These are phyloP conservation scores for Zelopaecilomyces penicillatus DNA, from an alignment of 2,329 filamentous ascomycete species.

Conservation along the genomic window DNA sequence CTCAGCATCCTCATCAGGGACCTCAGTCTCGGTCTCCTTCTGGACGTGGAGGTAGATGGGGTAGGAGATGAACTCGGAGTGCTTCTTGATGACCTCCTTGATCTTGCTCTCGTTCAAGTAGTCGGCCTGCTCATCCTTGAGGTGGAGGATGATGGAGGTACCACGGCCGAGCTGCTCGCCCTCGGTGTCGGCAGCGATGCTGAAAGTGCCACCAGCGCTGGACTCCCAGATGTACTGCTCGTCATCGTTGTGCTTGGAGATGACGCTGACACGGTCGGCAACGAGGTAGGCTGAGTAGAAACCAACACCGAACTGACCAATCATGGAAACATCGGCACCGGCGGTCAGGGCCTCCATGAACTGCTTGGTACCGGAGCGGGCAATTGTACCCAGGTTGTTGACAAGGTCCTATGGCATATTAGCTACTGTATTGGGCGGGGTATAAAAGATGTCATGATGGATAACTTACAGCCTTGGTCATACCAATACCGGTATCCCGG, in stretches of 20 bases:
- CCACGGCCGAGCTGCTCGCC: slow-evolving; percentile 86
- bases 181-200: slow-evolving; percentile 80
- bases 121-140: slow-evolving; percentile 98
- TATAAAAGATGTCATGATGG: background rate
- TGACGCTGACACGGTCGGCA: slow-evolving; percentile 87
- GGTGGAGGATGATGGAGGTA: slow-evolving; percentile 95
- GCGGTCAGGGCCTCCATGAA: slow-evolving; percentile 99
- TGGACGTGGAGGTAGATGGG: slow-evolving; percentile 99
- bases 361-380: slow-evolving; percentile 98
- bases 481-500: slow-evolving; percentile 96
- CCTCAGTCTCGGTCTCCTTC: slow-evolving; percentile 99
- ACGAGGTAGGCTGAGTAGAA: slow-evolving; percentile 99
- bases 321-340: slow-evolving; percentile 99
- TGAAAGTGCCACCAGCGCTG: slow-evolving; percentile 94
- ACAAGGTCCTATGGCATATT: slow-evolving; percentile 65
- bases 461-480: slow-evolving; percentile 94
- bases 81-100: slow-evolving; percentile 99
- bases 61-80: slow-evolving; percentile 99
- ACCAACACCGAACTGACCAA: slow-evolving; percentile 99
- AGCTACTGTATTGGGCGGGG: slow-evolving; percentile 2
- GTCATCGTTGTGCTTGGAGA: slow-evolving; percentile 99
- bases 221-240: slow-evolving; percentile 99
- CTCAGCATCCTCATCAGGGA: slow-evolving; percentile 90
- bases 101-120: slow-evolving; percentile 98
- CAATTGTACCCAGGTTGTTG: slow-evolving; percentile 99